Evolutionary conservation across 2,329 filamentous ascomycete species (phyloP), one percentile per base, ranked within the genome.

Genomic region (Fusarium aywerte): DNA sequence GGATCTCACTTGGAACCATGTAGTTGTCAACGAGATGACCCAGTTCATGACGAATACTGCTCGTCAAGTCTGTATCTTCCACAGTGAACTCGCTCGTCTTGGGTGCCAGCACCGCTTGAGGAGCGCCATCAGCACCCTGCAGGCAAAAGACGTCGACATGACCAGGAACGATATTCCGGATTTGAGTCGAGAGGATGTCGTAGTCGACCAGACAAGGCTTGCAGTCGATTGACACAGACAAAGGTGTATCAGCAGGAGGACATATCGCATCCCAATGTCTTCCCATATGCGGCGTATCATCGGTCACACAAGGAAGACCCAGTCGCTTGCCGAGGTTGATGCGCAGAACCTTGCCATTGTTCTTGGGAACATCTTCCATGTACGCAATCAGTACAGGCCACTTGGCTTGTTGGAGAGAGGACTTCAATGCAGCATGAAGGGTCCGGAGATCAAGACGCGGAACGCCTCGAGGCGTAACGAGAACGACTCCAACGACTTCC

Each of bases 271-370:
- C 55, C 55, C 55, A 61, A 5, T 61, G 45, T 4, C 58, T 20
- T 0, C 3, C 44, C 45, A 61, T 61, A 0, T 44, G 50, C 1
- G 58, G 11, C 0, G 55, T 61, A 8, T 61, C 27, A 21, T 61
- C 55, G 1, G 44, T 18, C 1, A 53, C 12, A 2, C 5, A 29
- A 1, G 39, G 38, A 3, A 61, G 21, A 0, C 33, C 44, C 4
- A 61, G 7, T 0, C 58, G 25, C 7, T 54, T 39, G 0, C 36
- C 45, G 5, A 61, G 55, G 6, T 29, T 61, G 3, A 61, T 61
- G 12, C 58, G 15, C 1, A 61, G 27, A 0, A 61, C 56, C 8
- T 61, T 61, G 13, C 50, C 50, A n/a, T 61, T 61, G 32, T 61
- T 61, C 44, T 61, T 61, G 1, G 58, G 58, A 4, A 61, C 35